These are phyloP conservation scores for Westerdykella ornata DNA, from an alignment of 2,329 filamentous ascomycete genomes.

Conservation along the genomic window DNA sequence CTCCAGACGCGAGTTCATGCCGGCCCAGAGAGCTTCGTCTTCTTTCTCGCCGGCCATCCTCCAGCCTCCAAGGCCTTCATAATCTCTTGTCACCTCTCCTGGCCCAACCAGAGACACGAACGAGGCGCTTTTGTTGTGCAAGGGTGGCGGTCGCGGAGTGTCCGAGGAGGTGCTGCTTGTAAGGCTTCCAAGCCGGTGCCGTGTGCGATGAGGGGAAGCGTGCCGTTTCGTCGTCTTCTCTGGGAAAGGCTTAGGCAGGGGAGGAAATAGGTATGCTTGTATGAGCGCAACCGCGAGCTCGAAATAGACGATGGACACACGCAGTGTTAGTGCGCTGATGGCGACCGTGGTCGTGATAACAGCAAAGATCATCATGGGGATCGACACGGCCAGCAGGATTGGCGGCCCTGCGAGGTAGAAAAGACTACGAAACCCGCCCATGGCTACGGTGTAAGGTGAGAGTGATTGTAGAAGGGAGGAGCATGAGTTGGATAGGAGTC, in stretches of 20 bases:
- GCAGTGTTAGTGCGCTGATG: conserved; percentile 34
- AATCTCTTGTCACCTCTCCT: conserved; percentile 34
- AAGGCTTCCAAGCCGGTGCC: conserved; percentile 8
- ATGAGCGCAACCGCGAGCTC: conserved; percentile 38
- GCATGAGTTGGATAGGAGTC: background rate
- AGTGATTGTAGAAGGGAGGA: background rate
- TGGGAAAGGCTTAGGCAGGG: conserved; percentile 11
- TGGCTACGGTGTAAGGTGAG: background rate
- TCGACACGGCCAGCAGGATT: conserved; percentile 32
- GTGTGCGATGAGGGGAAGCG: conserved; percentile 20
- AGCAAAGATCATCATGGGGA: conserved; percentile 37
- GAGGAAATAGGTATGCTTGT: conserved; percentile 31
- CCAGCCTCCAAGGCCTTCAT: conserved; percentile 42
- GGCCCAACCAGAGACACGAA: conserved; percentile 31
- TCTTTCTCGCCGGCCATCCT: conserved; percentile 33
- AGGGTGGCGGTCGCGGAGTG: conserved; percentile 9
- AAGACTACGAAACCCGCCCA: conserved; percentile 11
- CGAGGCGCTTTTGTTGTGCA: conserved; percentile 28
- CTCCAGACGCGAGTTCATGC: conserved; percentile 39
- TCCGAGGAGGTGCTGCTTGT: conserved; percentile 21
- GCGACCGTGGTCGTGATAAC: conserved; percentile 36
- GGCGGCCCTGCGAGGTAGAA: conserved; percentile 33
- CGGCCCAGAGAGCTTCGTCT: conserved; percentile 42
- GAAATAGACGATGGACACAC: conserved; percentile 39
- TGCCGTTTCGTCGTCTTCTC: background rate